These are phyloP conservation scores for Nakazawaea populi DNA, from an alignment of 805 yeast species.

Conservation along the genomic window DNA sequence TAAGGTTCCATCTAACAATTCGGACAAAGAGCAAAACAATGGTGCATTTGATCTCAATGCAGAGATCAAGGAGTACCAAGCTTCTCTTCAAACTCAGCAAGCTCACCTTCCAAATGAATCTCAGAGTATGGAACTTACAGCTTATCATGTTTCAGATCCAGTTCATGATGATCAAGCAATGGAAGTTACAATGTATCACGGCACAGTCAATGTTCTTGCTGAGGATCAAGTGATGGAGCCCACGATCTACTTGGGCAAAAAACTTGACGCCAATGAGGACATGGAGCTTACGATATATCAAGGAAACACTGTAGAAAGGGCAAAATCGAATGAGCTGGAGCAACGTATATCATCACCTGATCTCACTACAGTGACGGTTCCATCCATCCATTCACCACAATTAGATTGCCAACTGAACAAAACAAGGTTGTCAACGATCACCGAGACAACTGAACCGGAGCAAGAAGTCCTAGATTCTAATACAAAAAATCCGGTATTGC, in stretches of 20 bases:
- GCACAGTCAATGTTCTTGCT: neutral
- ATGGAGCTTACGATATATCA: slow-evolving; percentile 12
- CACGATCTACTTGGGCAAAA: neutral
- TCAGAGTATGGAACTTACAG: neutral
- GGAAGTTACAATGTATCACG: neutral
- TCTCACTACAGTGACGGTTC: neutral
- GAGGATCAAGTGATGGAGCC: neutral
- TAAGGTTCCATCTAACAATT: too few relatives aligned
- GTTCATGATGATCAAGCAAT: neutral
- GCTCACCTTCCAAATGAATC: neutral
- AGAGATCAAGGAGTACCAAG: too few relatives aligned
- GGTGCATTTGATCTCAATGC: too few relatives aligned
- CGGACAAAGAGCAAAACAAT: too few relatives aligned
- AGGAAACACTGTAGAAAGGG: neutral
- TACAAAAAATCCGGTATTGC: slow-evolving; percentile 1
- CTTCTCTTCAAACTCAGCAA: neutral
- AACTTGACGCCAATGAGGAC: slow-evolving; percentile 2
- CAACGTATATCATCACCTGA: too few relatives aligned
- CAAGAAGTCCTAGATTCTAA: slow-evolving; percentile 6
- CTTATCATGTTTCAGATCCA: neutral
- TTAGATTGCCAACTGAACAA: neutral
- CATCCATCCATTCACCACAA: neutral
- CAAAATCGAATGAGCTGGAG: too few relatives aligned
- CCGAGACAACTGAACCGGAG: slow-evolving; percentile 14
- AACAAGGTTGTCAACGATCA: neutral